phyloP scores from a whole-genome alignment of 1,139 yeast genomes.

The Suhomyces chickasaworum region DNA sequence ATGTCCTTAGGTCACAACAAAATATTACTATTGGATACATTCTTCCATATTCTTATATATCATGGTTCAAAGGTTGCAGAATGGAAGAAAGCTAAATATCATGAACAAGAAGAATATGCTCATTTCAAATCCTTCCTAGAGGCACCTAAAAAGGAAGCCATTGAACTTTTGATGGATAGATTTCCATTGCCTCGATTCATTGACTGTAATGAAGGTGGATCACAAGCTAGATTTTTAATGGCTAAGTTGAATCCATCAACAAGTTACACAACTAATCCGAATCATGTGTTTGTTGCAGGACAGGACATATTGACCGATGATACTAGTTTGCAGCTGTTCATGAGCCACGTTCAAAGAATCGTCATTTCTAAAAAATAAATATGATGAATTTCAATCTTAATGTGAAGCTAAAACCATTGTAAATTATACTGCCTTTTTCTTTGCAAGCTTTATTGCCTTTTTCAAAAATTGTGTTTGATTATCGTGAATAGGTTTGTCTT shows the following conservation, averaged over 20 bases:
- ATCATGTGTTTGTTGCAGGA: conserved; percentile 30
- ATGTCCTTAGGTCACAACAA: conserved; percentile 61
- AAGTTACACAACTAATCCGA: conserved; percentile 50
- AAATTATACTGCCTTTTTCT: conserved; percentile 15
- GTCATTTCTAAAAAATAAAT: conserved; percentile 28
- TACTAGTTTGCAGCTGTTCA: conserved; percentile 65
- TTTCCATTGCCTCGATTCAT: conserved; percentile 75
- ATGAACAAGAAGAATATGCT: conserved; percentile 63
- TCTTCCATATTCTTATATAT: conserved; percentile 69
- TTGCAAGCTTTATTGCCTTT: conserved; percentile 32
- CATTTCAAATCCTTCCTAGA: conserved; percentile 62
- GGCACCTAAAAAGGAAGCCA: conserved; percentile 68
- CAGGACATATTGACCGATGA: conserved; percentile 66
- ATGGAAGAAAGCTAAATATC: conserved; percentile 71
- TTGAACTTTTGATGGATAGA: conserved; percentile 64
- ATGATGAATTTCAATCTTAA: neutral
- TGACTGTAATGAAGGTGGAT: conserved; percentile 76
- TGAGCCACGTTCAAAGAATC: conserved; percentile 54
- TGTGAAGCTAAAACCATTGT: neutral
- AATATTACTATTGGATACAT: conserved; percentile 68
- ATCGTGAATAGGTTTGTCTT: conserved; percentile 17
- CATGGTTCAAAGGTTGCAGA: conserved; percentile 70
- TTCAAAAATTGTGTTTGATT: conserved; percentile 31
- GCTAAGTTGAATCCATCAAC: conserved; percentile 76
- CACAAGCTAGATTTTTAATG: conserved; percentile 75